Base-by-base conservation (phyloP, 2,329 filamentous ascomycete species). In the Diaporthe amygdali region DNA sequence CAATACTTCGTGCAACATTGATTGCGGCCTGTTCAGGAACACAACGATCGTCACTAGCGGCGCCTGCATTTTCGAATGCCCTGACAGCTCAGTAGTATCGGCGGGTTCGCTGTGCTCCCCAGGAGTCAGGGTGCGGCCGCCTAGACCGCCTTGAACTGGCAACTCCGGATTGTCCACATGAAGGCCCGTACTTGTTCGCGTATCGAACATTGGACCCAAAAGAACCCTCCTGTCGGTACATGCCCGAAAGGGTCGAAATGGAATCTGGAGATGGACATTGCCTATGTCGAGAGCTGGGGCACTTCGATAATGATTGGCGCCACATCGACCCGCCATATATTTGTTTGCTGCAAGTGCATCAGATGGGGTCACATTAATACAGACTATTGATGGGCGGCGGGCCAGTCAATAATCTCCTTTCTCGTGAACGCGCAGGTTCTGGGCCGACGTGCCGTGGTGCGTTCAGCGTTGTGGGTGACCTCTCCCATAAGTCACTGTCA, bases 151-250 rank as follows among this genome's bases (percentile, higher is more conserved):
- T 68, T 41, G 52, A 51, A 55, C 47, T 55, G n/a, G 52, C 55
- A 30, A 49, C 46, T 25, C 52, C 44, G 66, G 30, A 64, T 17
- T 46, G 55, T 56, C 27, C 52, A 49, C 44, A 47, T n/a, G 49
- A 44, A 47, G 66, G 66, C 37, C 55, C 55, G 66, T 68, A 52
- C 66, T 68, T 44, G 51, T 41, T 68, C 66, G 66, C 66, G 54
- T 68, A 68, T 68, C 66, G 66, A 68, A 25, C 52, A 59, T n/a
- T 49, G 41, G 66, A 49, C 41, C 66, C 66, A 41, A 49, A 34
- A 37, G 66, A 68, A 68, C 66, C 66, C 66, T 68, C 54, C 66
- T 64, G 59, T 49, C 66, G 66, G 66, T 49, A 68, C 66, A 68
- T 68, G 66, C 41, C 66, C 66, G 66, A 68, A 56, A 68, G 66